Percentiles rank a stretch among this genome's conserved stretches.
These are phyloP conservation scores for Pisolithus orientalis DNA, from an alignment of 768 basidiomycete genomes.

Conservation along the genomic window DNA sequence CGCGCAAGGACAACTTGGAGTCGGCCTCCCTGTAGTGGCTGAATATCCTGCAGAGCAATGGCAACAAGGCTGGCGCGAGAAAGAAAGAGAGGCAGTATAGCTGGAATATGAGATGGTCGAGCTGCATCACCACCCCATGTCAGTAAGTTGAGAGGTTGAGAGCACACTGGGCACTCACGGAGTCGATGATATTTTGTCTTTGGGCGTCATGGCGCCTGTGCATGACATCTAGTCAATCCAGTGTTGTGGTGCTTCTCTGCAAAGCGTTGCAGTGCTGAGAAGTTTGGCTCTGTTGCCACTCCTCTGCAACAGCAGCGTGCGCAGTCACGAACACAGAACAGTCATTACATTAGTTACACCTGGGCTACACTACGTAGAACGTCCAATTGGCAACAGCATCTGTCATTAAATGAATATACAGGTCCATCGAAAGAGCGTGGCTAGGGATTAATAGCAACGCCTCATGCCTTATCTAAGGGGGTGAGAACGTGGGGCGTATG, in stretches of 20 bases:
- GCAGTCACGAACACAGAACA: too few relatives aligned
- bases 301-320: background rate
- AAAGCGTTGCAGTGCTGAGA: slow-evolving; percentile 2
- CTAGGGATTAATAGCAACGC: too few relatives aligned
- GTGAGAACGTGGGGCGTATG: slow-evolving; percentile 14
- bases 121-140: slow-evolving; percentile 32
- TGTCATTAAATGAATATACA: too few relatives aligned
- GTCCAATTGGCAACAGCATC: too few relatives aligned
- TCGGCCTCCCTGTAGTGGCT: slow-evolving; percentile 66
- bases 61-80: slow-evolving; percentile 56
- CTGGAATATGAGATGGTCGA: slow-evolving; percentile 67
- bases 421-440: too few relatives aligned
- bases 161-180: slow-evolving; percentile 36
- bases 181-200: slow-evolving; percentile 63
- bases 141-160: slow-evolving; percentile 3
- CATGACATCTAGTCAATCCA: slow-evolving; percentile 40
- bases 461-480: background rate
- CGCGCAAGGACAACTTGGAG: slow-evolving; percentile 56
- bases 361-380: too few relatives aligned
- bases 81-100: slow-evolving; percentile 73
- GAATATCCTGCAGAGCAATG: slow-evolving; percentile 37
- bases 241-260: background rate
- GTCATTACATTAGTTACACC: too few relatives aligned
- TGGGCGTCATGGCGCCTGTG: slow-evolving; percentile 58
- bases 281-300: slow-evolving; percentile 26